Evolutionary conservation across 805 yeast species (phyloP), one percentile per base, ranked within the genome.

Genomic region (Diddensiella transvaalensis): DNA sequence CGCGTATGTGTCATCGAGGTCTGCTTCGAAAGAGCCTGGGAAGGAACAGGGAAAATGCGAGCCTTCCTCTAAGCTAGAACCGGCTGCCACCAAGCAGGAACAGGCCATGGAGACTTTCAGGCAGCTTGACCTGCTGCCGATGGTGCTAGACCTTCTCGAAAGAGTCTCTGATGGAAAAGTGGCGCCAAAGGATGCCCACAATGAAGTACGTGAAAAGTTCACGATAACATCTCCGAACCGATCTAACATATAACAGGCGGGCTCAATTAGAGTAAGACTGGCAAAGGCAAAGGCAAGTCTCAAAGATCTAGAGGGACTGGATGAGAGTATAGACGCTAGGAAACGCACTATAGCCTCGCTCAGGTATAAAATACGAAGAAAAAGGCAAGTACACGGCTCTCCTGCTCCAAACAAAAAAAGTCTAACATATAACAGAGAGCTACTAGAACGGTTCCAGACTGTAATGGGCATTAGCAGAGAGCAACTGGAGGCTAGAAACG

Each of bases 281-380:
- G 46, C 57, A 17, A 47, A 51, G 40, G 62, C 61, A 33, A 54
- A 53, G 44, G 48, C 51, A 24, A 23, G 44, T 26, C 32, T 60
- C 22, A 39, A 48, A 17, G 50, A 50, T 6, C 33, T 61, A 11
- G 54, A 52, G 11, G 55, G 59, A 6, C 53, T 66, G 22, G 49
- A 62, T 33, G 49, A 53, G 6, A 63, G 62, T 42, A 38, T 67
- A 11, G 53, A 53, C 3, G 42, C 53, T 17, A 45, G 59, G 0
- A 54, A 60, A 2, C 24, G 45, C 0, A 58, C 64, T 15, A 65
- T 73, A 8, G 41, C 51, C 0, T 53, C 58, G 0, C 57, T 68
- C 18, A 66, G 65, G 29, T 37, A 42, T 1, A 58, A 62, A 40
- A 66, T 71, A 26, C 59, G 66, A 23, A 35, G 40, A 33, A 49